Base-by-base conservation (phyloP, 2,329 filamentous ascomycete species). In the Tolypocladium nubicola region DNA sequence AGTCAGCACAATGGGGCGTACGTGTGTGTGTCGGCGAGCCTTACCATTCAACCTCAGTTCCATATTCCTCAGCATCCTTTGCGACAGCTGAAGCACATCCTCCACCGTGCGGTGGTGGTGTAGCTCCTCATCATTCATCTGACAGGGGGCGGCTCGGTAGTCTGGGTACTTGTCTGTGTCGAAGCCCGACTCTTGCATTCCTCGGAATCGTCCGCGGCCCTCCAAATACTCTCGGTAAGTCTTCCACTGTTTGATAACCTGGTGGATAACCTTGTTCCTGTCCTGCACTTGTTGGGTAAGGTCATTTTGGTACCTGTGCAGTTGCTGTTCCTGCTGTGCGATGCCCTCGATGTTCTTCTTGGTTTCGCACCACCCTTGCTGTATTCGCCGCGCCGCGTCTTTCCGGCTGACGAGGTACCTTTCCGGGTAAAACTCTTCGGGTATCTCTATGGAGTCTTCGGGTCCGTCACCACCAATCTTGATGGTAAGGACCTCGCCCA, bases 401-500 rank as follows among this genome's bases (percentile, higher is more conserved):
- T 75, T 76, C 16, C 75, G 73, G 13, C 63, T 67, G 53, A 71
- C 68, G 55, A 80, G 66, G 58, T 83, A 84, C n/a, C 74, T 76
- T 65, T 83, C 80, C 1, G 79, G 76, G 61, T 81, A 83, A 60
- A 82, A 75, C 14, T 76, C 68, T 47, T 70, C 67, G 7, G 81
- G 81, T 39, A 84, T 75, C 4, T 81, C 77, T 47, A 81, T 70
- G 3, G 72, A 71, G 50, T 74, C 73, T 9, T 68, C 64, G 5
- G 76, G 69, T 2, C 75, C 76, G 4, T 73, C 68, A 3, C 71
- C 72, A 19, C 71, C 69, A 14, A 83, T 64, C 49, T 74, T 74
- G 41, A 83, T 70, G 9, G 74, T 73, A 30, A 84, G 62, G 4
- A 83, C 72, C n/a, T 82, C 78, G 4, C 77, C 77, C 58, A 74